Percentiles rank a stretch among this genome's conserved stretches.
Conservation (phyloP, 345 rosid species). For the Eucalyptus marginata region DNA sequence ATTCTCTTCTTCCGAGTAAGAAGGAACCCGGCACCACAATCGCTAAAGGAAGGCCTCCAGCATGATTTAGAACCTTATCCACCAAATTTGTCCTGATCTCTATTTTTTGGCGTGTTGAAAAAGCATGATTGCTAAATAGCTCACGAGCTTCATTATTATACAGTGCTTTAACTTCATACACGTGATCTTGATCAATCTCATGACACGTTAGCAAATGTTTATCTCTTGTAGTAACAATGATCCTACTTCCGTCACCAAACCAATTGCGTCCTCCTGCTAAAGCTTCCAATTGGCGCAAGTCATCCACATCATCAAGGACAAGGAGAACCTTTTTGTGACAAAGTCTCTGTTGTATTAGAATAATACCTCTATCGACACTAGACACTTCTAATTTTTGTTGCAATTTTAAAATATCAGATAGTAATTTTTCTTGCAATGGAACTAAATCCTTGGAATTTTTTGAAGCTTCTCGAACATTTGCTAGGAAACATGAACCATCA, state of each 20-base stretch:
- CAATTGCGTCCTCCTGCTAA: not conserved
- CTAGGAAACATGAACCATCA: not conserved
- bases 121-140: not conserved
- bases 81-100: not conserved
- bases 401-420: accelerated
- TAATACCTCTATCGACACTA: not conserved
- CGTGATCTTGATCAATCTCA: not conserved
- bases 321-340: accelerated
- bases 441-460: not conserved
- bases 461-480: not conserved
- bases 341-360: accelerated
- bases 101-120: accelerated
- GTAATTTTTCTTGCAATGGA: too few relatives aligned
- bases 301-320: not conserved
- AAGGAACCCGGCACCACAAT: not conserved
- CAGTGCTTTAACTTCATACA: too few relatives aligned
- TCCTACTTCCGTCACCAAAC: not conserved
- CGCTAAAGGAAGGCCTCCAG: not conserved
- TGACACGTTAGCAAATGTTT: not conserved
- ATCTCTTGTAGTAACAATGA: not conserved
- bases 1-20: accelerated
- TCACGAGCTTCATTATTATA: accelerated
- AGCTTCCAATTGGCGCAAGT: accelerated
- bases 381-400: too few relatives aligned
- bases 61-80: accelerated